These are phyloP conservation scores for Penicillium sp. DNA, from an alignment of 2,329 filamentous ascomycete species.

Conservation along the genomic window DNA sequence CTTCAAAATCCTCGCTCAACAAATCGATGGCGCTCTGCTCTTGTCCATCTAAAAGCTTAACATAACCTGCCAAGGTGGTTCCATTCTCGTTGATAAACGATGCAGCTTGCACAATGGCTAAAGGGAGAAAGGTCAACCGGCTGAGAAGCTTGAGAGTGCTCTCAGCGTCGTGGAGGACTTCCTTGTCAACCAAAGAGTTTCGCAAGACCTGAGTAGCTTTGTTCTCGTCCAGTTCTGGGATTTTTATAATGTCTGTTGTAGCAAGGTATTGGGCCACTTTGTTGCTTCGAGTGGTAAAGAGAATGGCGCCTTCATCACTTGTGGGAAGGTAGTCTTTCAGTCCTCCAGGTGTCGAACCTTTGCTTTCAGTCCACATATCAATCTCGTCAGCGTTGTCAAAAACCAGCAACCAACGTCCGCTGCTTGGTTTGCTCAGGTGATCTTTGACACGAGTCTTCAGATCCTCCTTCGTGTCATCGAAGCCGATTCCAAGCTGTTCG, in stretches of 20 bases:
- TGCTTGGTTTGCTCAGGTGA: conserved; percentile 14
- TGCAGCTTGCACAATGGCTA: conserved; percentile 35
- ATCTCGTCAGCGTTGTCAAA: conserved; percentile 34
- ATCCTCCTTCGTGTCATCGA: conserved; percentile 1
- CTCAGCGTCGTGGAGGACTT: conserved; percentile 16
- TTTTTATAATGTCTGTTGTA: conserved; percentile 16
- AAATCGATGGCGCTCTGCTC: conserved; percentile 24
- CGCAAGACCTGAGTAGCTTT: conserved; percentile 17
- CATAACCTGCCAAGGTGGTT: conserved; percentile 11
- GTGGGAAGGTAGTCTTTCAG: conserved; percentile 19
- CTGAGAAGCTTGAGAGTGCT: conserved; percentile 16
- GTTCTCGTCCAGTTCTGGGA: conserved; percentile 18
- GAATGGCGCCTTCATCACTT: conserved; percentile 24
- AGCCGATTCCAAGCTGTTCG: conserved; percentile 4
- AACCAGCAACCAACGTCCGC: conserved; percentile 29
- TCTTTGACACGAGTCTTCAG: conserved; percentile 12
- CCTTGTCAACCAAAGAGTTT: conserved; percentile 17
- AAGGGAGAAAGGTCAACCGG: conserved; percentile 28
- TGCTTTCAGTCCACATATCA: conserved; percentile 18
- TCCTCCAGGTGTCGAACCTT: not conserved
- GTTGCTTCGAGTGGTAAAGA: conserved; percentile 35
- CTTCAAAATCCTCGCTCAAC: conserved; percentile 33
- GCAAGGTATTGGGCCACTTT: conserved; percentile 22
- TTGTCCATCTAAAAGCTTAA: conserved; percentile 24
- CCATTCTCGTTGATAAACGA: conserved; percentile 32